These are phyloP conservation scores for Blastomyces silverae DNA, from an alignment of 2,329 filamentous ascomycete genomes.

Conservation along the genomic window DNA sequence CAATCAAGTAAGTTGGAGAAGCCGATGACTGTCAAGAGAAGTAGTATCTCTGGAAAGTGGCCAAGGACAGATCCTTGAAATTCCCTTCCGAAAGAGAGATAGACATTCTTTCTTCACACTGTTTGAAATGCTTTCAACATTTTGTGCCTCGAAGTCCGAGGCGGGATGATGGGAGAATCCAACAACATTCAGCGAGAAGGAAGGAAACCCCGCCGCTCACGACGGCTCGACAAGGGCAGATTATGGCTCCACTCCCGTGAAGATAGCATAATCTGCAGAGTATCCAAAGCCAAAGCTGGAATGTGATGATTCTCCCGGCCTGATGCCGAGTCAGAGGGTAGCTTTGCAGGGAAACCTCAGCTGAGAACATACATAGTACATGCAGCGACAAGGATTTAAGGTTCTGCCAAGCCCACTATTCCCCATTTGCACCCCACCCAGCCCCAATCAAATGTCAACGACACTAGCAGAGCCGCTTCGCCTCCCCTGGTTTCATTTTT, in stretches of 20 bases:
- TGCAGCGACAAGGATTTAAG: neutral
- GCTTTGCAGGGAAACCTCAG: neutral
- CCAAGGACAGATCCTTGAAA: neutral
- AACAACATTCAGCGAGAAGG: neutral
- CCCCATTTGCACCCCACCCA: neutral
- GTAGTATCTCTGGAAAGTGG: neutral
- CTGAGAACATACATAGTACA: neutral
- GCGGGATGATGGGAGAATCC: neutral
- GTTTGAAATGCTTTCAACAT: neutral
- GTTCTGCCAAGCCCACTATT: constrained; percentile 2
- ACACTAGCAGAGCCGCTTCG: constrained; percentile 4
- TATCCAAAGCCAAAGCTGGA: no score
- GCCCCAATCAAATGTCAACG: neutral
- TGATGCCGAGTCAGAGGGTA: neutral
- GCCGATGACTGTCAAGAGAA: neutral
- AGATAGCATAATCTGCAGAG: no score
- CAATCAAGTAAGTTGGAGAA: neutral
- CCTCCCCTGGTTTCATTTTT: neutral
- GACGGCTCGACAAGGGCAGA: neutral
- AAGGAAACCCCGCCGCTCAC: neutral
- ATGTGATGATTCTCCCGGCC: neutral
- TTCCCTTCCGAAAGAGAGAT: neutral
- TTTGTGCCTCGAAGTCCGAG: neutral
- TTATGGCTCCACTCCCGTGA: neutral
- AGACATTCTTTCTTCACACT: neutral